Conservation (phyloP, 108 stramenopile species). For the Cyclotella choctawhatcheeana region DNA sequence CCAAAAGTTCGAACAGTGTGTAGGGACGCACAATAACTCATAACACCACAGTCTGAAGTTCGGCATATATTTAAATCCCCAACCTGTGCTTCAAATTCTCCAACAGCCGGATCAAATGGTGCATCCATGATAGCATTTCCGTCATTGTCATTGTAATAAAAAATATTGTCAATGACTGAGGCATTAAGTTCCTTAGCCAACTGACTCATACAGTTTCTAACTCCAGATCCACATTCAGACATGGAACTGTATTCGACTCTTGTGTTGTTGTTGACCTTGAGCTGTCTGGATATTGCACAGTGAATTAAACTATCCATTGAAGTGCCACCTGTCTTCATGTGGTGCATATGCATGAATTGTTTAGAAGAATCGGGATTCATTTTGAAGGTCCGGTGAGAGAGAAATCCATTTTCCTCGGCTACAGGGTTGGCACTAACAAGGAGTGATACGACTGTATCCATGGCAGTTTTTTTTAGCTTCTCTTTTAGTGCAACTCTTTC, state of each 20-base stretch:
- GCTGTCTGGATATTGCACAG: conserved; percentile 60
- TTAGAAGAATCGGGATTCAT: conserved; percentile 43
- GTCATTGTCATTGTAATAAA: conserved; percentile 42
- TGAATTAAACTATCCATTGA: conserved; percentile 58
- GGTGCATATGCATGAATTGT: conserved; percentile 83
- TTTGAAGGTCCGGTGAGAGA: conserved; percentile 37
- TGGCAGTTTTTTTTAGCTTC: conserved; percentile 23
- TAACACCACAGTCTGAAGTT: conserved; percentile 51
- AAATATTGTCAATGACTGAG: conserved; percentile 38
- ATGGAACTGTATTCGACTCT: conserved; percentile 34
- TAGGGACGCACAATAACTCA: conserved; percentile 78
- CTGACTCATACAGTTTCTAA: conserved; percentile 29
- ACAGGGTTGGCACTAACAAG: conserved; percentile 15
- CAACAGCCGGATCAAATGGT: conserved; percentile 44
- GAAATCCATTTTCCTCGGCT: neutral
- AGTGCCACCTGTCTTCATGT: conserved; percentile 88
- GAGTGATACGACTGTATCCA: conserved; percentile 31
- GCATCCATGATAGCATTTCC: conserved; percentile 24
- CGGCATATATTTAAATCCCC: conserved; percentile 43
- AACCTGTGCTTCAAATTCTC: conserved; percentile 23
- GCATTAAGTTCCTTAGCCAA: conserved; percentile 41
- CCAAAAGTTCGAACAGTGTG: conserved; percentile 62
- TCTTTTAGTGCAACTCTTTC: conserved; percentile 39
- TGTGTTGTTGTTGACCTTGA: conserved; percentile 21
- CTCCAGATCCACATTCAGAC: conserved; percentile 42